Base-by-base conservation (phyloP, 805 yeast genomes). In the Yamadazyma akitaensis region DNA sequence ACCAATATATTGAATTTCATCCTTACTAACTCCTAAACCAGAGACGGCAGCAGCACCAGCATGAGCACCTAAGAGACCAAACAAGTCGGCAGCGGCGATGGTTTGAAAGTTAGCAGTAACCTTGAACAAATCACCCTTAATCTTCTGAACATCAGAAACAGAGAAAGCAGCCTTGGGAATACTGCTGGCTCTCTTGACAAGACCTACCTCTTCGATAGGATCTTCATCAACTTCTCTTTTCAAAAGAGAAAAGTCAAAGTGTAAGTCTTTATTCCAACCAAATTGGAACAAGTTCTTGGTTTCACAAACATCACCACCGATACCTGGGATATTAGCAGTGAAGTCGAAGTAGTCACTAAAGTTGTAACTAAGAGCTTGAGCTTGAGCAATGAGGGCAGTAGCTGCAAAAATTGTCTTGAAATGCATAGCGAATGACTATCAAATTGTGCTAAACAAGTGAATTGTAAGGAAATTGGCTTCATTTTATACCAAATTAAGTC, bases 101-200 rank as follows among this genome's bases (percentile, higher is more conserved):
- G 53, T 49, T 41, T 52, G 32, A 46, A 59, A 63, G 51, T 62
- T 62, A 49, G 55, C 31, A 18, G 61, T 56, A 25, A 63, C 61
- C 48, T 59, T 51, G 53, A 45, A 61, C 24, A 48, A 45, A 36
- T 53, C 59, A 31, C 54, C 61, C 25, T 47, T 55, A 26, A 54
- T 50, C 42, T 51, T 53, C 40, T 56, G 58, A 33, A 56, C 64
- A 24, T 60, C 54, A 25, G 60, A 54, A 34, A 63, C 61, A 14
- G 53, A 51, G 47, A 63, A 60, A 17, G 56, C 60, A 43, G 68
- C 66, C 37, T 55, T 53, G 36, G 65, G 64, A 37, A 47, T 33
- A 9, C 35, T 6, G 31, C 21, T 36, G 30, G 46, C 53, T 47
- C 53, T 52, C 40, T 48, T 51, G 19, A n/a, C 28, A 12, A 44